Percentiles rank a stretch among this genome's conserved stretches.
phyloP scores from a whole-genome alignment of 441 rosid genomes.

The Omphalea diandra region DNA sequence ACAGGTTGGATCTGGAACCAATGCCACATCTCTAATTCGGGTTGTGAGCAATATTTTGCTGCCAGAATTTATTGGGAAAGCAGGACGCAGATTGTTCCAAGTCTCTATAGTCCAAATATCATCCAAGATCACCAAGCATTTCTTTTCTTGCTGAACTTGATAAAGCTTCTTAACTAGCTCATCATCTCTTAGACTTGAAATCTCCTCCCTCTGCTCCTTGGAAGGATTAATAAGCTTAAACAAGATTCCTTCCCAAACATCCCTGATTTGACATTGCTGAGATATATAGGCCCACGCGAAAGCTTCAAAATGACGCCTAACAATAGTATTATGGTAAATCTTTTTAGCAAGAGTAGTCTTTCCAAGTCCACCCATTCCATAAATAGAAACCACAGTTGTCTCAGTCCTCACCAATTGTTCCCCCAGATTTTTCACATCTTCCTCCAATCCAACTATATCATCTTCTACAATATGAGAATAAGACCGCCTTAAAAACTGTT shows the following conservation, averaged over 20 bases:
- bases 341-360: slow-evolving; percentile 30
- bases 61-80: slow-evolving; percentile 18
- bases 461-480: slow-evolving; percentile 28
- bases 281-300: slow-evolving; percentile 29
- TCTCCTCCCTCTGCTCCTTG: slow-evolving; percentile 21
- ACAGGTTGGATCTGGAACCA: slow-evolving; percentile 16
- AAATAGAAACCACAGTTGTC: slow-evolving; percentile 19
- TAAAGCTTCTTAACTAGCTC: slow-evolving; percentile 23
- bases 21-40: slow-evolving; percentile 22
- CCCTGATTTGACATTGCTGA: slow-evolving; percentile 24
- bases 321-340: slow-evolving; percentile 16
- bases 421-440: slow-evolving; percentile 15
- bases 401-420: slow-evolving; percentile 10
- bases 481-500: slow-evolving; percentile 10
- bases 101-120: slow-evolving; percentile 24
- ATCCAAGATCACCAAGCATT: slow-evolving; percentile 27
- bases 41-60: slow-evolving; percentile 27
- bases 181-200: slow-evolving; percentile 20
- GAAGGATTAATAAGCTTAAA: slow-evolving; percentile 17
- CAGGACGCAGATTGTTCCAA: slow-evolving; percentile 23
- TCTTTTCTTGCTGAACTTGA: slow-evolving; percentile 25
- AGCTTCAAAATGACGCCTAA: slow-evolving; percentile 18
- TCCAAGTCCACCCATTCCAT: slow-evolving; percentile 31
- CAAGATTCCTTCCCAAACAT: slow-evolving; percentile 28
- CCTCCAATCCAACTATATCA: slow-evolving; percentile 29